Evolutionary conservation across 441 rosid species (phyloP).

Genomic region (Syzygium malaccense): DNA sequence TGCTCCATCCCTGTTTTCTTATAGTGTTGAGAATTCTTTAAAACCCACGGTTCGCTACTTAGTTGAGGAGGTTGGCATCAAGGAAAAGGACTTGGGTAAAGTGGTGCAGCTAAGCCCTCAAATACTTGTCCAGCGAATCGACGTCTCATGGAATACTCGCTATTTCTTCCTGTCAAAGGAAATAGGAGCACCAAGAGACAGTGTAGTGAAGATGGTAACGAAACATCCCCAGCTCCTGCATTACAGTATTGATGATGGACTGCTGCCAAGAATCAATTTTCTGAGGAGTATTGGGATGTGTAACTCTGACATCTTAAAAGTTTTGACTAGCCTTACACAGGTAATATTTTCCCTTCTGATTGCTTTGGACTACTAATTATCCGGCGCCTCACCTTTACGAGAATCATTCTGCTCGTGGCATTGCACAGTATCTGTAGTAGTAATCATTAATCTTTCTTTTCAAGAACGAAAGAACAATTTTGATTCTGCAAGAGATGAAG

Average conservation of each 20-base stretch:
- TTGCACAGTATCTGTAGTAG: background rate
- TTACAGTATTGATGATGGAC: conserved; percentile 87
- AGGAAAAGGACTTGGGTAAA: conserved; percentile 66
- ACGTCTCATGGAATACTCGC: conserved; percentile 88
- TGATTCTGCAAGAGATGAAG: background rate
- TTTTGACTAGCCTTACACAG: conserved; percentile 94
- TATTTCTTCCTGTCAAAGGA: conserved; percentile 82
- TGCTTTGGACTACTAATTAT: background rate
- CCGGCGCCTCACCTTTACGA: background rate
- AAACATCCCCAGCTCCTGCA: conserved; percentile 95
- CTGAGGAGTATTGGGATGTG: conserved; percentile 84
- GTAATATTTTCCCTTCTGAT: conserved; percentile 16
- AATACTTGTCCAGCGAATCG: conserved; percentile 88
- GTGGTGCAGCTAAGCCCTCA: conserved; percentile 96
- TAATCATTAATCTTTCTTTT: background rate
- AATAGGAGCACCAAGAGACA: conserved; percentile 86
- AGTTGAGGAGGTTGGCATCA: conserved; percentile 91
- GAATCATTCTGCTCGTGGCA: background rate
- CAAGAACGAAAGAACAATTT: background rate
- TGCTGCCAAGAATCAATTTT: conserved; percentile 86
- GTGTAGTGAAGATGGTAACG: conserved; percentile 84
- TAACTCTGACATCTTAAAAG: conserved; percentile 79
- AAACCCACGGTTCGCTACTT: conserved; percentile 87
- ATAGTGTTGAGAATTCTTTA: conserved; percentile 83
- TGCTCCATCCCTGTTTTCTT: conserved; percentile 74